Base-by-base conservation (phyloP, 768 basidiomycete species). In the Russula sp. region DNA sequence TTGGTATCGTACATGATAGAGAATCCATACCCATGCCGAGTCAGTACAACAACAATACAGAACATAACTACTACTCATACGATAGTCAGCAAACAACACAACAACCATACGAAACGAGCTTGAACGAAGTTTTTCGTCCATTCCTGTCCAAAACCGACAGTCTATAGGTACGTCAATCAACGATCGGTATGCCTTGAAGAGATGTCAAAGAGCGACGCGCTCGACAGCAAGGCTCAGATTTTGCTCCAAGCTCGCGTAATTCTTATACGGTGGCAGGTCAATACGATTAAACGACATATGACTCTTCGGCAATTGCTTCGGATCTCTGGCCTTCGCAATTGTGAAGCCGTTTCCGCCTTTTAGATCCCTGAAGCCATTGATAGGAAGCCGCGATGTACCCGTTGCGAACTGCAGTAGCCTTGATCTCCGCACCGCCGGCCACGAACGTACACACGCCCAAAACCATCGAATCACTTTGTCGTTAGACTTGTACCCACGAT, bases 391-490 rank as follows among this genome's bases (percentile, higher is more conserved):
- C 11, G 93, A 95, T 11, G 95, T 98, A 26, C 95, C 95, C 22
- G 95, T 98, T 7, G 95, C 94, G 74, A 99, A 99, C 76, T 98
- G 96, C 59, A 98, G 79, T 57, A 98, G 76, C 38, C 96, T 90
- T 18, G 92, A 94, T 79, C 98, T 99, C 77, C 95, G 89, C 79
- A 98, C 97, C 1, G 96, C 88, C 14, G 97, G 95, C 97, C 97
- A 99, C 70, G 89, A 86, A 69, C 92, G 89, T 52, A 99, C 92
- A 71, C 93, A 94, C 78, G 98, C 94, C 97, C 97, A 99, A 88
- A 99, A 99, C 97, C 97, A 99, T 73, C 97, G 94, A 62, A 99
- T 94, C 54, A 95, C 92, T 72, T 96, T 92, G 73, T 96, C 94
- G 71, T 88, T 90, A 76, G 92, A 86, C 77, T 94, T 90, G 73